Evolutionary conservation across 2,329 filamentous ascomycete genomes (phyloP), one percentile per base, ranked within the genome.

Genomic region (Fusarium azukiicola): DNA sequence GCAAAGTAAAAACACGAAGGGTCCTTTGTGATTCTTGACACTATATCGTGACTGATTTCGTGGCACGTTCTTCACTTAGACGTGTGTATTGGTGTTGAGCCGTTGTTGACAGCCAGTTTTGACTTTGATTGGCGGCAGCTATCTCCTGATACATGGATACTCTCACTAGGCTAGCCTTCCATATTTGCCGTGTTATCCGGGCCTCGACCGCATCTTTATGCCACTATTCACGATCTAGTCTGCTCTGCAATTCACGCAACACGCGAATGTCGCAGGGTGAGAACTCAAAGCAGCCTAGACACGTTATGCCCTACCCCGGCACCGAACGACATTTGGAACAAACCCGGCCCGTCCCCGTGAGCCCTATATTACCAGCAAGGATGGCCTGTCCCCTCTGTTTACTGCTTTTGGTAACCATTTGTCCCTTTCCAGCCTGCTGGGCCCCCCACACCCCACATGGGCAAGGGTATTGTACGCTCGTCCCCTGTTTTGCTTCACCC

Each of bases 1-100:
- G 42, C 44, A 67, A 67, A 67, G 27, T 49, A 7, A 67, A 47
- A 67, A 67, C 49, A 67, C 63, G 63, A 49, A 49, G n/a, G 12
- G 27, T 0, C 9, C 16, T 49, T 47, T 19, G 27, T 8, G 32
- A 14, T 38, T 40, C 38, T n/a, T 8, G 56, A 42, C 10, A 32
- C 23, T 3, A 36, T 5, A 36, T 23, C 12, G 38, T 23, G 56
- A 42, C 13, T 6, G 3, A 13, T 16, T n/a, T 16, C 2, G 10
- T 32, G 12, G 23, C 63, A 67, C 63, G 63, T 67, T 67, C 17
- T 10, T 19, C 27, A n/a, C 16, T 6, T 10, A 49, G 13, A 7
- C 19, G 5, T 10, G 19, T 6, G 44, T 36, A 67, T 67, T 67
- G 63, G 63, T 21, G 23, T 32, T 32, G 17, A 46, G 19, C 19